These are phyloP conservation scores for Lachnellula willkommii DNA, from an alignment of 2,329 filamentous ascomycete species.

Conservation along the genomic window DNA sequence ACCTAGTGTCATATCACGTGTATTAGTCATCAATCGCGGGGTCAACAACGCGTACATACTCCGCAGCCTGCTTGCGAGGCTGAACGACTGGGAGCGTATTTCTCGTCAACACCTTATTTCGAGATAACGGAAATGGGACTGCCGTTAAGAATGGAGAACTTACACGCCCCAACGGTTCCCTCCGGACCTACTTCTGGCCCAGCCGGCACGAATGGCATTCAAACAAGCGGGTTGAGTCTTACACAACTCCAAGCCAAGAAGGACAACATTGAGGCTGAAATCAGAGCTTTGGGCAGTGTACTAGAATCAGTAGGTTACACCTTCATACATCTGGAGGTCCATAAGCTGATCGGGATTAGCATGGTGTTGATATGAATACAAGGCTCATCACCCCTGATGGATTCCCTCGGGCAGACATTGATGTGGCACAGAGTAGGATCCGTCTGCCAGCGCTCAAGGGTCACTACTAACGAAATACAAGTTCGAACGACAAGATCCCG, in stretches of 20 bases:
- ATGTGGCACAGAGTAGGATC: slow-evolving; percentile 80
- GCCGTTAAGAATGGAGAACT: slow-evolving; percentile 51
- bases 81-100: background rate
- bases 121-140: slow-evolving; percentile 23
- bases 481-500: slow-evolving; percentile 88
- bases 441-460: background rate
- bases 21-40: background rate
- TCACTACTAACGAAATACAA: slow-evolving; percentile 34
- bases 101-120: background rate
- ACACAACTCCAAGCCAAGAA: slow-evolving; percentile 79
- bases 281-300: slow-evolving; percentile 76
- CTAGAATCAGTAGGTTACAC: slow-evolving; percentile 68
- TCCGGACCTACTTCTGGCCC: slow-evolving; percentile 69
- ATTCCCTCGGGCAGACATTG: slow-evolving; percentile 87
- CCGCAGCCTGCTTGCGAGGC: slow-evolving; percentile 22
- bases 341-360: slow-evolving; percentile 46
- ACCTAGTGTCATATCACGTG: background rate
- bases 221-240: slow-evolving; percentile 61
- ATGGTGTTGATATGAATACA: slow-evolving; percentile 90
- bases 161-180: slow-evolving; percentile 65
- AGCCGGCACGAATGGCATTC: slow-evolving; percentile 52
- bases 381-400: slow-evolving; percentile 81
- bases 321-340: background rate
- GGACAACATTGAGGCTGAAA: slow-evolving; percentile 76
- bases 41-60: background rate